These are phyloP conservation scores for Coemansia sp. DNA, from an alignment of 192 early-diverging fungal species.

Conservation along the genomic window DNA sequence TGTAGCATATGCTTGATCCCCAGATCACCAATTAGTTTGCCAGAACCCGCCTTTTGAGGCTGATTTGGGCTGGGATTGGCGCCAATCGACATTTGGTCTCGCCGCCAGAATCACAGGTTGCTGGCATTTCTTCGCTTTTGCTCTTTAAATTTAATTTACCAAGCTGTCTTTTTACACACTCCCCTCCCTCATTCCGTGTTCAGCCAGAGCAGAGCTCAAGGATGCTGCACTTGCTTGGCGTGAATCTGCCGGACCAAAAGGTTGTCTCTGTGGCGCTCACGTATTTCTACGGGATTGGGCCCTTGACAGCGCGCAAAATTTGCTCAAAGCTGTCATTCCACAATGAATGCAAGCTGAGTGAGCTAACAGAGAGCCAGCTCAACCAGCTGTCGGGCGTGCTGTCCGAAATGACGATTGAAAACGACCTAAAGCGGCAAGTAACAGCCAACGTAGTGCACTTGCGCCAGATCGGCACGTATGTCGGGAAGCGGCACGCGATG, in stretches of 20 bases:
- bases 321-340: constrained; percentile 83
- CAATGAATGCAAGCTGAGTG: constrained; percentile 76
- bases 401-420: constrained; percentile 83
- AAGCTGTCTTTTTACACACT: neutral
- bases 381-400: constrained; percentile 81
- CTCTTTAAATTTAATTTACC: too few species aligned
- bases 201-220: neutral
- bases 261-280: constrained; percentile 75
- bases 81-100: too few species aligned
- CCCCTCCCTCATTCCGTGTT: neutral
- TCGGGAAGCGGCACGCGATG: constrained; percentile 81
- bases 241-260: constrained; percentile 91
- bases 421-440: constrained; percentile 68
- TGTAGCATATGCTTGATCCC: too few species aligned
- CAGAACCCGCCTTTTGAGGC: too few species aligned
- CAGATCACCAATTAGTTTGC: too few species aligned
- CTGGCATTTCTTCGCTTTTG: too few species aligned
- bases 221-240: constrained; percentile 88
- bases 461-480: constrained; percentile 67
- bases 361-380: constrained; percentile 83
- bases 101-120: too few species aligned
- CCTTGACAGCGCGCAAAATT: constrained; percentile 63
- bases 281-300: constrained; percentile 90
- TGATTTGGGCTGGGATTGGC: too few species aligned
- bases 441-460: constrained; percentile 69